Evolutionary conservation across 2,329 filamentous ascomycete species (phyloP).

Genomic region (Monilinia vaccinii-corymbosi): DNA sequence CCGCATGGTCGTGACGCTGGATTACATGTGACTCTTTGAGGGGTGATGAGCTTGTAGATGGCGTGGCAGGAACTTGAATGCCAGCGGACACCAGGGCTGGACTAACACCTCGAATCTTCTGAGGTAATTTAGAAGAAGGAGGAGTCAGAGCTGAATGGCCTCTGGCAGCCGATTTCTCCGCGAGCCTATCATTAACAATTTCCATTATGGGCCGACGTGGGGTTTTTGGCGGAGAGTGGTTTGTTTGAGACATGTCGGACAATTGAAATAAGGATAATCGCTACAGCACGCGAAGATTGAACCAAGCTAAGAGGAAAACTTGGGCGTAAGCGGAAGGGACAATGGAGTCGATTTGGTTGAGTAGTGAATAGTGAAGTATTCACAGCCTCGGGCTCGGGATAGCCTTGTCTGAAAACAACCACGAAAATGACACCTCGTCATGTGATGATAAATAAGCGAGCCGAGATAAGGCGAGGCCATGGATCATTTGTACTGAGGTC

Average conservation of each 20-base stretch:
- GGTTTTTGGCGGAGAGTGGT: constrained; percentile 12
- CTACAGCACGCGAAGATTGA: background rate
- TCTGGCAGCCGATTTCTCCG: constrained; percentile 8
- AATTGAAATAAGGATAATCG: background rate
- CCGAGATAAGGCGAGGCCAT: constrained; percentile 4
- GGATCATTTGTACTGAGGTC: background rate
- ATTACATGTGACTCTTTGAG: constrained; percentile 1
- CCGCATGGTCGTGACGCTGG: background rate
- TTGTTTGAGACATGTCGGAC: constrained; percentile 14
- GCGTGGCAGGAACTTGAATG: constrained; percentile 5
- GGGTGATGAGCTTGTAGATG: constrained; percentile 1
- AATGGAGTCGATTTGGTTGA: constrained; percentile 4
- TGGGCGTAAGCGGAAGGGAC: background rate
- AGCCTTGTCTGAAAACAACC: constrained; percentile 4
- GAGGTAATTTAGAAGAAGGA: constrained; percentile 5
- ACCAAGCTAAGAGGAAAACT: background rate
- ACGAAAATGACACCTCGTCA: background rate
- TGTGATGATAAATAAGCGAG: constrained; percentile 9
- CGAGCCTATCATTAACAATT: constrained; percentile 9
- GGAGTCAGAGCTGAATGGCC: constrained; percentile 1
- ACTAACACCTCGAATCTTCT: constrained; percentile 6
- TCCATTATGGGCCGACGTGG: constrained; percentile 13
- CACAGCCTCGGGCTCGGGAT: constrained; percentile 10
- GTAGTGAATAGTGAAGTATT: constrained; percentile 3
- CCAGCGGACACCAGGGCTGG: background rate